Conservation (phyloP, 2,329 filamentous ascomycete genomes). For the Cytospora paraplurivora region DNA sequence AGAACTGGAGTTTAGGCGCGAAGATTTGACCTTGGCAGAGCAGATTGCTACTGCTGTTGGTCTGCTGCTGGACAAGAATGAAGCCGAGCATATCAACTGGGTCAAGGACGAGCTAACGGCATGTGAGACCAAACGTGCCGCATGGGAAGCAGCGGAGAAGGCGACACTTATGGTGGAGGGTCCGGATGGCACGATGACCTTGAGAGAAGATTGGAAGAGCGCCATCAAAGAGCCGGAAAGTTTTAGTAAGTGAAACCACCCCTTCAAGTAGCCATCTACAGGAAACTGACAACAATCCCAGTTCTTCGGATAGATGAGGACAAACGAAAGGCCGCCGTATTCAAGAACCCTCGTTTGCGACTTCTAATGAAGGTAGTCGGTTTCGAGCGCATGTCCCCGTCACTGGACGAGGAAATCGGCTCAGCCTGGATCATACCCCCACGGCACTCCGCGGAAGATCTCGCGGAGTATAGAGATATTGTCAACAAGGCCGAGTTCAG, state of each 20-base stretch:
- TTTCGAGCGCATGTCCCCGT: conserved; percentile 59
- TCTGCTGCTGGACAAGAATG: conserved; percentile 76
- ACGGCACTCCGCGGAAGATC: conserved; percentile 60
- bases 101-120: conserved; percentile 69
- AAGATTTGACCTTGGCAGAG: conserved; percentile 21
- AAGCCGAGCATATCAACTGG: conserved; percentile 78
- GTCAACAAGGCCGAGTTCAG: conserved; percentile 79
- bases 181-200: conserved; percentile 26
- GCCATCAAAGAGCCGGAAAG: conserved; percentile 46
- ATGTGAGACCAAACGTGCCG: conserved; percentile 71
- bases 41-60: conserved; percentile 81
- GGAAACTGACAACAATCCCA: conserved; percentile 36
- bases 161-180: conserved; percentile 53
- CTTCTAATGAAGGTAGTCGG: conserved; percentile 79
- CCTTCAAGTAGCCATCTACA: too few relatives aligned
- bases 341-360: conserved; percentile 85
- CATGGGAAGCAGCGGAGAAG: conserved; percentile 74
- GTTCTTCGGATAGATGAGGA: conserved; percentile 66
- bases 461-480: conserved; percentile 69
- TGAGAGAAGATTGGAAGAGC: conserved; percentile 33
- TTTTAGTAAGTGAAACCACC: conserved; percentile 50
- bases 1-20: conserved; percentile 78
- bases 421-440: conserved; percentile 78
- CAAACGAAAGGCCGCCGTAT: conserved; percentile 71
- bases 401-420: conserved; percentile 70